Conservation (phyloP, 768 basidiomycete genomes). For the Lactifluus subvellereus region DNA sequence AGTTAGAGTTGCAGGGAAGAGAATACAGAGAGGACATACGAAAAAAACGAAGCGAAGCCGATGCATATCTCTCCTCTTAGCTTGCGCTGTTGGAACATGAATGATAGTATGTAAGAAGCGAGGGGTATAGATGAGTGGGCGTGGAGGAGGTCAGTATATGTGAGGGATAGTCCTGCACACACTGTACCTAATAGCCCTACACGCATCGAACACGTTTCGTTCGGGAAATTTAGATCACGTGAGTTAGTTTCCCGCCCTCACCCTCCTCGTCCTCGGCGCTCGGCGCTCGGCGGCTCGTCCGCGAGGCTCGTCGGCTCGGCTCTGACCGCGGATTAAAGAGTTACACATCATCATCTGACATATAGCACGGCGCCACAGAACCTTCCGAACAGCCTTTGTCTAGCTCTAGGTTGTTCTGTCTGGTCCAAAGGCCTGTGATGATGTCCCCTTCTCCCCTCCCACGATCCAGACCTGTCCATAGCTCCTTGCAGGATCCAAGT, state of each 20-base stretch:
- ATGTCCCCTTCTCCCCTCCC: slow-evolving; percentile 12
- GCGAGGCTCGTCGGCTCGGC: neutral
- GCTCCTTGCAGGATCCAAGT: neutral
- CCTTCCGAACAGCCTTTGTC: neutral
- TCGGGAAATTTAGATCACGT: neutral
- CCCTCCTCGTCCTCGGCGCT: too few relatives aligned
- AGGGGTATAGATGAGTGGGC: slow-evolving; percentile 16
- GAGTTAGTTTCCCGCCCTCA: neutral
- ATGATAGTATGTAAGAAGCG: slow-evolving; percentile 1
- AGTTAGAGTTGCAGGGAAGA: slow-evolving; percentile 24
- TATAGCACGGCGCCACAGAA: neutral
- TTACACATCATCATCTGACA: neutral
- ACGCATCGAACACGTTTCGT: slow-evolving; percentile 42
- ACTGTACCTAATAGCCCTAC: neutral
- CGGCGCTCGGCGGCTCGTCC: too few relatives aligned
- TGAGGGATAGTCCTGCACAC: neutral
- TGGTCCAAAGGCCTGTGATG: neutral
- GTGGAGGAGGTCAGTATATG: slow-evolving; percentile 2
- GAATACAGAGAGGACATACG: slow-evolving; percentile 43
- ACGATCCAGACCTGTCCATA: neutral
- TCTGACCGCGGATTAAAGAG: neutral
- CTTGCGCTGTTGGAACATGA: slow-evolving; percentile 11
- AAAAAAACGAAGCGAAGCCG: slow-evolving; percentile 61
- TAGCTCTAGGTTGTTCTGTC: neutral
- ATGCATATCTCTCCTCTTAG: slow-evolving; percentile 79